A percentile compares a stretch with the other conserved stretches of the same genome.
Conservation (phyloP, 352 stramenopile genomes). For the Globisporangium apiculatum region DNA sequence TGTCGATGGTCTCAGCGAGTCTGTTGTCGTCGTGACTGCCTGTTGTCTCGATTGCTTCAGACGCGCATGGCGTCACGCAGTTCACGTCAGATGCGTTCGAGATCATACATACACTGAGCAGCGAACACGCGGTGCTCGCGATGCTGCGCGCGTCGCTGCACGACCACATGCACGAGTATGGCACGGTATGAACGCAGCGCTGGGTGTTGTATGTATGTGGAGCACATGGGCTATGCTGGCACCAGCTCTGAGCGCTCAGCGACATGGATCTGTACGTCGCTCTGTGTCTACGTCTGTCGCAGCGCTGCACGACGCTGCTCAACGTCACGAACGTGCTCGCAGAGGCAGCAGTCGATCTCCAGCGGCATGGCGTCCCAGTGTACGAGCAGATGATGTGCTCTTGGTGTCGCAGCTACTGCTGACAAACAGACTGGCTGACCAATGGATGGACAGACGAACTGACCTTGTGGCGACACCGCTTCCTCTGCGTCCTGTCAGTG, state of each 20-base stretch:
- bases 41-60: background rate
- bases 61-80: constrained; percentile 2
- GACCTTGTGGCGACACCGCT: background rate
- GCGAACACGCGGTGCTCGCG: constrained; percentile 12
- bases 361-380: constrained; percentile 4
- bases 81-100: constrained; percentile 14
- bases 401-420: background rate
- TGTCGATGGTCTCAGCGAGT: background rate
- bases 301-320: constrained; percentile 13
- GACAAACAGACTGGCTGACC: background rate
- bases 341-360: constrained; percentile 10
- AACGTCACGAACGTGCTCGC: constrained; percentile 7
- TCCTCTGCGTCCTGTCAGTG: background rate
- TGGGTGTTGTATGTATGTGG: background rate
- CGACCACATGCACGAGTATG: constrained; percentile 4
- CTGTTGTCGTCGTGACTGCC: no score
- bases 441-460: background rate
- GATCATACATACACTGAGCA: constrained; percentile 5
- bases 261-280: no score
- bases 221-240: no score
- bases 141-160: constrained; percentile 7
- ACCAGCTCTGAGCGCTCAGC: no score
- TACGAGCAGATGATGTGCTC: background rate
- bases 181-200: background rate
- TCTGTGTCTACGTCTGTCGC: background rate